These are phyloP conservation scores for Rhizoclosmatium sp. DNA, from an alignment of 192 early-diverging fungal species.

Conservation along the genomic window DNA sequence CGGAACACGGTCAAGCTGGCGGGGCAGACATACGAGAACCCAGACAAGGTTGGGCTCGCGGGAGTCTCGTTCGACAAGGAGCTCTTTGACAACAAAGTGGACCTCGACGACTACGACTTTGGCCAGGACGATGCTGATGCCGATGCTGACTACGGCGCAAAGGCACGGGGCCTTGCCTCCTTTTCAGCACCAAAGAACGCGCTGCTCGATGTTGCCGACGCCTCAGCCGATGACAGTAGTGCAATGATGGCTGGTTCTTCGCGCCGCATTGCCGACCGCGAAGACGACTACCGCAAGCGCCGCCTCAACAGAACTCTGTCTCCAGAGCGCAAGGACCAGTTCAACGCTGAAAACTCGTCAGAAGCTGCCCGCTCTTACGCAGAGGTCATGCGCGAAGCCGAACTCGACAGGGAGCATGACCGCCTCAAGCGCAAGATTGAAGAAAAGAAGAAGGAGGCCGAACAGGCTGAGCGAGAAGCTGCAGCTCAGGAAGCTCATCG, in stretches of 20 bases:
- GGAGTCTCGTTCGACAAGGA: slow-evolving; percentile 68
- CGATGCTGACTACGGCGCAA: slow-evolving; percentile 42
- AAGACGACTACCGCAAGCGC: slow-evolving; percentile 87
- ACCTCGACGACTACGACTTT: slow-evolving; percentile 73
- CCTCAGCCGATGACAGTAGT: neutral
- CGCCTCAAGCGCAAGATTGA: slow-evolving; percentile 73
- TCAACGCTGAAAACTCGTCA: slow-evolving; percentile 30
- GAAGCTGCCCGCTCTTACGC: slow-evolving; percentile 74
- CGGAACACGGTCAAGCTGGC: neutral
- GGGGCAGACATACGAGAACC: slow-evolving; percentile 18
- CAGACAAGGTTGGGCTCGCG: slow-evolving; percentile 17
- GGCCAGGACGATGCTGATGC: slow-evolving; percentile 62
- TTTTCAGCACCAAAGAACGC: slow-evolving; percentile 79
- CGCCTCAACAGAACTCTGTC: slow-evolving; percentile 80
- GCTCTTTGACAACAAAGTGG: slow-evolving; percentile 60
- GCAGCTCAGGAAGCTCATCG: slow-evolving; percentile 73
- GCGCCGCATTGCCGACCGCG: slow-evolving; percentile 77
- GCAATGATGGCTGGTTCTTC: slow-evolving; percentile 51
- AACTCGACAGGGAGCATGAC: slow-evolving; percentile 84
- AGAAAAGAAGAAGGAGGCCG: slow-evolving; percentile 74
- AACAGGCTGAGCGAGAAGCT: slow-evolving; percentile 73
- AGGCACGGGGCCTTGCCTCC: slow-evolving; percentile 62
- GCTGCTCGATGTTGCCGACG: neutral
- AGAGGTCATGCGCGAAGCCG: slow-evolving; percentile 86
- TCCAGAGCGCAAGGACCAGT: slow-evolving; percentile 66